These are phyloP conservation scores for Plectosphaerella cucumerina DNA, from an alignment of 2,329 filamentous ascomycete species.

Conservation along the genomic window DNA sequence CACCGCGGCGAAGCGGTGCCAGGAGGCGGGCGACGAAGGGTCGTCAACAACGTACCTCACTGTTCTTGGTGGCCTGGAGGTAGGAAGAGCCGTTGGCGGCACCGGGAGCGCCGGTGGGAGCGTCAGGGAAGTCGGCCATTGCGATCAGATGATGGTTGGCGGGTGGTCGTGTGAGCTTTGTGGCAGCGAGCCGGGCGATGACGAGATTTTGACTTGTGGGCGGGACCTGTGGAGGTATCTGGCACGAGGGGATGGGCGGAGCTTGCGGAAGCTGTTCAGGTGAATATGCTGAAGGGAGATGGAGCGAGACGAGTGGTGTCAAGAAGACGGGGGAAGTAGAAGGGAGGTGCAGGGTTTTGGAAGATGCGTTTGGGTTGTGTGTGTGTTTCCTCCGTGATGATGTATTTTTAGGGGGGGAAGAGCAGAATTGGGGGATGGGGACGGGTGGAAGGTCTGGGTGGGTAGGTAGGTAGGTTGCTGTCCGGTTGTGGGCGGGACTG, in stretches of 20 bases:
- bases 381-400: not conserved
- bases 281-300: not conserved
- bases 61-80: constrained; percentile 44
- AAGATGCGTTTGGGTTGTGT: not conserved
- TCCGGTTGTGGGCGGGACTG: not conserved
- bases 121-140: constrained; percentile 39
- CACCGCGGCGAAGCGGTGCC: constrained; percentile 3
- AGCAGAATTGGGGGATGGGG: not conserved
- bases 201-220: not conserved
- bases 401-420: not conserved
- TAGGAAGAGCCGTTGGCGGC: constrained; percentile 40
- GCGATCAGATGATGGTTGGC: constrained; percentile 14
- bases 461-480: no score
- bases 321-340: not conserved
- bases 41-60: constrained; percentile 44
- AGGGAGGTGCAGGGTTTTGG: not conserved
- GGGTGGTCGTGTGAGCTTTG: not conserved
- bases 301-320: not conserved
- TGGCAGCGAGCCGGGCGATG: not conserved
- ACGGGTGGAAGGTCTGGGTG: not conserved
- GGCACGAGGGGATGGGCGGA: no score
- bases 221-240: not conserved
- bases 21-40: no score
- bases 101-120: constrained; percentile 22
- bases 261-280: no score